Percentiles rank a stretch among this genome's conserved stretches.
phyloP scores from a whole-genome alignment of 768 basidiomycete species.

The Phylloporus sp. region DNA sequence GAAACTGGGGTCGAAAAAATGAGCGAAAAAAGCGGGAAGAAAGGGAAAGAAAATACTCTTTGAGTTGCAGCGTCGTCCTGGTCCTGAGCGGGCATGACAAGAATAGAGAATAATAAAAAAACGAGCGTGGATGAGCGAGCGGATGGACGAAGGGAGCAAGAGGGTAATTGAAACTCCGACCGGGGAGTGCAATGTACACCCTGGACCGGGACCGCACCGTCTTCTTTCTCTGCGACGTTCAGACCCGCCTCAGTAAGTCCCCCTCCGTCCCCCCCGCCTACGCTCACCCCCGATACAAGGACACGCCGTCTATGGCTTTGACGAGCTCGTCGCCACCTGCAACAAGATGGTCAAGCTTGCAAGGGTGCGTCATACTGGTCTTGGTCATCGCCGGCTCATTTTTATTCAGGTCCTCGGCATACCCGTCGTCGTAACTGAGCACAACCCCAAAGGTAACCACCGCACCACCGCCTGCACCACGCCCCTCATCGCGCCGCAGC shows the following conservation, averaged over 20 bases:
- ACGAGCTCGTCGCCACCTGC: conserved; percentile 60
- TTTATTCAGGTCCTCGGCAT: conserved; percentile 60
- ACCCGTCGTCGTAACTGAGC: conserved; percentile 78
- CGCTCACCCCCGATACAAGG: conserved; percentile 26
- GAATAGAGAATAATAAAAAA: conserved; percentile 30
- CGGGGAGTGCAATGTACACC: conserved; percentile 25
- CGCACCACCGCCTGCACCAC: background rate
- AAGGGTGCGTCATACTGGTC: too few relatives aligned
- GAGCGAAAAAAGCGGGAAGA: background rate
- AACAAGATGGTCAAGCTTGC: conserved; percentile 76
- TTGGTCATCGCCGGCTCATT: too few relatives aligned
- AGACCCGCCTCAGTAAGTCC: conserved; percentile 63
- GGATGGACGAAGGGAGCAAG: too few relatives aligned
- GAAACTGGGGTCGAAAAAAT: conserved; percentile 45
- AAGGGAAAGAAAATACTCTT: conserved; percentile 30
- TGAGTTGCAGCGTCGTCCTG: conserved; percentile 36
- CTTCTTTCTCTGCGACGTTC: conserved; percentile 83
- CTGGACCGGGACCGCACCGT: conserved; percentile 40
- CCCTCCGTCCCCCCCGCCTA: background rate
- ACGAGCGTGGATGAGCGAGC: conserved; percentile 28
- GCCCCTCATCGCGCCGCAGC: conserved; percentile 35
- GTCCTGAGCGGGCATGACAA: too few relatives aligned
- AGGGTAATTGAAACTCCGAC: conserved; percentile 30
- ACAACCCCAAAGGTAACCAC: conserved; percentile 67
- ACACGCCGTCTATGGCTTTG: conserved; percentile 63